Evolutionary conservation across 2,329 filamentous ascomycete species (phyloP).

Genomic region (Aspergillus fumigatus): DNA sequence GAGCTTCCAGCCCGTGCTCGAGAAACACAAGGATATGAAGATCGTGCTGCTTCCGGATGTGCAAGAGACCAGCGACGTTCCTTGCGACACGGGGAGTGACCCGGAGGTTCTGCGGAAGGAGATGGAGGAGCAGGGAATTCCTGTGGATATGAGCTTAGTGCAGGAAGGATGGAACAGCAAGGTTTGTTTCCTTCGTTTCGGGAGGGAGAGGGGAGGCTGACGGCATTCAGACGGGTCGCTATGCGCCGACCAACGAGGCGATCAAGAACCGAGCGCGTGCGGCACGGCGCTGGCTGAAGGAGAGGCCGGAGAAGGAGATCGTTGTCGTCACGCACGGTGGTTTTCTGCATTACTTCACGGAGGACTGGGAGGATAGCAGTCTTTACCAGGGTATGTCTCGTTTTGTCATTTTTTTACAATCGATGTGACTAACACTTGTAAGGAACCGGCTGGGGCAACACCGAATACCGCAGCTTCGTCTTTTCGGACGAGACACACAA

Average conservation of each 20-base stretch:
- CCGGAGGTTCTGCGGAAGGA: slow-evolving; percentile 53
- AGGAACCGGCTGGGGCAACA: slow-evolving; percentile 72
- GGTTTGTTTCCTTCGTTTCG: slow-evolving; percentile 13
- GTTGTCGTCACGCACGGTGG: slow-evolving; percentile 78
- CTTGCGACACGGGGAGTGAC: slow-evolving; percentile 70
- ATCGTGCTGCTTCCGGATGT: slow-evolving; percentile 67
- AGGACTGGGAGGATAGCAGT: slow-evolving; percentile 66
- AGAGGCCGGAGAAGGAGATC: slow-evolving; percentile 59
- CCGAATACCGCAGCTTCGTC: slow-evolving; percentile 65
- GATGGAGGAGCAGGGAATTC: slow-evolving; percentile 51
- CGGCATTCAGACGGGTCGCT: slow-evolving; percentile 34
- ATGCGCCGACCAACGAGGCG: slow-evolving; percentile 45
- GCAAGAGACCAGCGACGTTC: slow-evolving; percentile 71
- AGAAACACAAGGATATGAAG: slow-evolving; percentile 42
- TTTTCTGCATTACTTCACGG: slow-evolving; percentile 77
- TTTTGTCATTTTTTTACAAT: background rate
- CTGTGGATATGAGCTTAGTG: slow-evolving; percentile 62
- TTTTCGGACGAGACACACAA: slow-evolving; percentile 53
- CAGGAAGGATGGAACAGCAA: slow-evolving; percentile 70
- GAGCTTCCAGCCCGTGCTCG: slow-evolving; percentile 58
- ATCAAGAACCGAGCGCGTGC: slow-evolving; percentile 59
- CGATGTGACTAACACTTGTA: background rate
- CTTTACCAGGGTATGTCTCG: slow-evolving; percentile 40
- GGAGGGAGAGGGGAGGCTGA: background rate
- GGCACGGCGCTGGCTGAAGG: slow-evolving; percentile 55